Base-by-base conservation (phyloP, 2,329 filamentous ascomycete genomes). In the Cladosporium sp. region DNA sequence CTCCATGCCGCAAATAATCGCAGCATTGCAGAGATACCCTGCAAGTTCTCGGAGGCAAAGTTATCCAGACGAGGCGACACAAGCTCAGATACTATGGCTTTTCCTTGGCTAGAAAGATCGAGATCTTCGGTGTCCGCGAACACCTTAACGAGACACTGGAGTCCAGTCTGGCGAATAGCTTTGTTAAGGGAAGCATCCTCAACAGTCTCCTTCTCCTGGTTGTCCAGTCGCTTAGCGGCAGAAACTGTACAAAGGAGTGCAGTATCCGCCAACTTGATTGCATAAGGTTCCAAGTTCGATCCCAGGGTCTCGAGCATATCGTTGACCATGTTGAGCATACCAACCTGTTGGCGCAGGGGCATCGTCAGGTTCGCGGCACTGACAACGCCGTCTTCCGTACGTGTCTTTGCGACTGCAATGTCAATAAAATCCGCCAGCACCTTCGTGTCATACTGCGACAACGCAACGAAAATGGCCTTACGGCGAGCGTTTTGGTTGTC, bases 241-340 rank as follows among this genome's bases (percentile, higher is more conserved):
- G 61, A 70, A 59, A 54, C 51, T 79, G 80, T 60, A 66, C 90
- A 96, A 66, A 90, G 92, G 1, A 97, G 72, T 0, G 95, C 78
- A 0, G 89, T 82, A 61, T 92, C 84, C 56, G 92, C 76, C 4
- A 97, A 76, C 10, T 78, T 79, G 13, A 79, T 74, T 45, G 85
- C 79, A 61, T 87, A 92, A 0, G 83, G 79, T 2, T 77, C 70
- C 50, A 95, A 82, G 50, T 84, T 85, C 4, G 80, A 82, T 49
- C 91, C 89, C 34, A 97, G 79, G 49, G 93, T 89, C 53, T 86
- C 86, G 55, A 97, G 83, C 66, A 97, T 82, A 9, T 92, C 84
- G 55, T 90, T 85, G 46, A 93, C 78, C 89, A 97, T 93, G 66
- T 95, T 95, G 48, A 95, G 74, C 66, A 96, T 83, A 74, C 95